These are phyloP conservation scores for Phytophthora vignae DNA, from an alignment of 352 stramenopile species.

Conservation along the genomic window DNA sequence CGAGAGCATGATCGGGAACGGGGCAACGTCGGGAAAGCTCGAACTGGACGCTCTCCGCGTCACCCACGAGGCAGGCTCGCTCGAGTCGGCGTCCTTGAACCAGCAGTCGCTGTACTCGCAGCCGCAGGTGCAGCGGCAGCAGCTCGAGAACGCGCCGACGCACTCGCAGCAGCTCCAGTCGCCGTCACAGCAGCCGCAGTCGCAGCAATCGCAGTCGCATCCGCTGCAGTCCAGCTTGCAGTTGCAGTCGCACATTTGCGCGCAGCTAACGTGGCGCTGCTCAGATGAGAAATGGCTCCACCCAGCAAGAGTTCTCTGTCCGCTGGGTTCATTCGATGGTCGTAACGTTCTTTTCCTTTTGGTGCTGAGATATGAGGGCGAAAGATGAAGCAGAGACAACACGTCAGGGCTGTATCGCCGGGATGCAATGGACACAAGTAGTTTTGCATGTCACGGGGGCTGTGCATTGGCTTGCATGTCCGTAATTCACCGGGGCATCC, in stretches of 20 bases:
- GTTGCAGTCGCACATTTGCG: conserved; percentile 11
- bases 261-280: neutral
- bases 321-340: neutral
- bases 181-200: conserved; percentile 11
- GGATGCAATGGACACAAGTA: no score
- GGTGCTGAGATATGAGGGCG: neutral
- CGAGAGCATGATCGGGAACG: conserved; percentile 14
- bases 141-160: neutral
- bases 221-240: conserved; percentile 2
- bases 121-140: neutral
- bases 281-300: neutral
- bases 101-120: conserved; percentile 2
- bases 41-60: neutral
- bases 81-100: neutral
- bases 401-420: no score
- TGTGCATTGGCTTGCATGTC: no score
- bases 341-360: neutral
- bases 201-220: conserved; percentile 11
- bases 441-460: no score
- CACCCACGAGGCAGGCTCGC: neutral
- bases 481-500: no score
- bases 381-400: neutral
- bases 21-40: conserved; percentile 10
- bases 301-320: neutral
- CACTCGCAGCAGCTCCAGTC: conserved; percentile 7